phyloP scores from a whole-genome alignment of 1,139 yeast species.

The Hansenula lynferdii region DNA sequence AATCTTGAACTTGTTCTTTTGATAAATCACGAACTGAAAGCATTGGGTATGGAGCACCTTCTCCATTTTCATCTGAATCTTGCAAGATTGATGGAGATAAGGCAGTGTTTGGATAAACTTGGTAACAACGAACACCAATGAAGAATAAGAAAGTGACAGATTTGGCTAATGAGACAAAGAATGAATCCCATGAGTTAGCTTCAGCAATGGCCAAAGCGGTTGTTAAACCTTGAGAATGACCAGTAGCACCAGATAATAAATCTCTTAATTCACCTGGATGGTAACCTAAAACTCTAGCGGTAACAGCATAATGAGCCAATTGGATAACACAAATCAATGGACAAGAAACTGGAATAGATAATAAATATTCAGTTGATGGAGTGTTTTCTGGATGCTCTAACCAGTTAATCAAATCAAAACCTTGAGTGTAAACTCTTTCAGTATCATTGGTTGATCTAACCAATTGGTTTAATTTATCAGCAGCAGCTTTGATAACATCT shows the following conservation, averaged over 20 bases:
- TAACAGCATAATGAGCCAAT: conserved; percentile 85
- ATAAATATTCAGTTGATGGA: conserved; percentile 84
- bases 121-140: conserved; percentile 90
- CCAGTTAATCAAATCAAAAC: conserved; percentile 87
- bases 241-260: conserved; percentile 79
- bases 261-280: conserved; percentile 86
- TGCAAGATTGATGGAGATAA: conserved; percentile 91
- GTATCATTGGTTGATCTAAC: conserved; percentile 73
- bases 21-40: conserved; percentile 87
- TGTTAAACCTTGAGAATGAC: conserved; percentile 97
- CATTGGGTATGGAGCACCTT: conserved; percentile 98
- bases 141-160: conserved; percentile 84
- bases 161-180: conserved; percentile 64
- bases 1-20: conserved; percentile 69
- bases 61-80: conserved; percentile 91
- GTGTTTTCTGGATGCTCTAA: conserved; percentile 77
- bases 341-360: conserved; percentile 91
- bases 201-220: conserved; percentile 91
- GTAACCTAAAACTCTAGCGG: conserved; percentile 79
- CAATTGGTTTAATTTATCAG: conserved; percentile 61
- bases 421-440: conserved; percentile 89
- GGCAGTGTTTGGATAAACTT: conserved; percentile 88
- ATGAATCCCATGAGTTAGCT: conserved; percentile 82
- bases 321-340: conserved; percentile 96
- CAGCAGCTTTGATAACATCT: conserved; percentile 67